Base-by-base conservation (phyloP, 371 early-diverging fungal genomes). In the Basidiobolus meristosporus region DNA sequence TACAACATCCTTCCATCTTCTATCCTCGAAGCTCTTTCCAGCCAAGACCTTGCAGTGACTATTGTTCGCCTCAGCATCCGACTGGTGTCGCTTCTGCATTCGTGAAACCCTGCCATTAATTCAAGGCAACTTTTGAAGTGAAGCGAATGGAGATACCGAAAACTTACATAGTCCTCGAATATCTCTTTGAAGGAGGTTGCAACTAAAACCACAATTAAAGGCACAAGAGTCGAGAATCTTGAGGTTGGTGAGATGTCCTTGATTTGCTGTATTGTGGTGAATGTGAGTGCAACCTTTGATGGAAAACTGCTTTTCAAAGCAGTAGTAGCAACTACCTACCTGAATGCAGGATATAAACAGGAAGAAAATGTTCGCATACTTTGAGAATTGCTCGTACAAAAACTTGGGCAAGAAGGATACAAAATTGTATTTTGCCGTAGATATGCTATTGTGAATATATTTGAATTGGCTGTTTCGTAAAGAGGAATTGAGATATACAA, bases 121-220 rank as follows among this genome's bases (percentile, higher is more conserved):
- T 20, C 19, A 35, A 17, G 17, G 37, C 16, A 11, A 22, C 9
- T 22, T n/a, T n/a, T n/a, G n/a, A n/a, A n/a, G n/a, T n/a, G n/a
- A n/a, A n/a, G n/a, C n/a, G n/a, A n/a, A n/a, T n/a, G n/a, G n/a
- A n/a, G n/a, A n/a, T n/a, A n/a, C n/a, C n/a, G n/a, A n/a, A n/a
- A n/a, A n/a, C 71, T 62, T 68, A 75, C 80, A 54, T 72, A 62
- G 55, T 99, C 99, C 54, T 98, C 98, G 29, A 91, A 61, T 1
- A 87, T 63, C 57, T 98, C 98, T 59, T 99, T 99, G 29, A 88
- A 57, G 16, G 91, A 99, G 1, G 97, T 90, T 21, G 83, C 87
- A 19, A 82, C 54, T 41, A 98, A 56, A 1, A 98, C 95, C 44
- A 92, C 70, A 2, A 63, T 49, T 31, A 99, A 65, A 2, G 99